These are phyloP conservation scores for Fibroporia radiculosa DNA, from an alignment of 768 basidiomycete species.

Conservation along the genomic window DNA sequence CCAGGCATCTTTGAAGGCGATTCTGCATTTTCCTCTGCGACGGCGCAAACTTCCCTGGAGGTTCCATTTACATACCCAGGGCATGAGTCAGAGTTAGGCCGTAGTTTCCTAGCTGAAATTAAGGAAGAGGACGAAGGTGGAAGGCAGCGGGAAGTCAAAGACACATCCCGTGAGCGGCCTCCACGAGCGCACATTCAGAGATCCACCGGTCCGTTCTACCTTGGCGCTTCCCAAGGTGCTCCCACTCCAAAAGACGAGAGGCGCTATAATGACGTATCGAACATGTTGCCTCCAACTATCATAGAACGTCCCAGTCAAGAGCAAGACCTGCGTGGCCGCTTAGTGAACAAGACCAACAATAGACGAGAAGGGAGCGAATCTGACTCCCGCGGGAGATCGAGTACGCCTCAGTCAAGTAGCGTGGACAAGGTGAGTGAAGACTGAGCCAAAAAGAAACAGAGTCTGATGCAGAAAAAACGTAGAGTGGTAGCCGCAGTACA, in stretches of 20 bases:
- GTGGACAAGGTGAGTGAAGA: no score
- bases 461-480: no score
- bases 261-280: conserved; percentile 13
- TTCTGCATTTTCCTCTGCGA: conserved; percentile 49
- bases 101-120: conserved; percentile 1
- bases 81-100: conserved; percentile 21
- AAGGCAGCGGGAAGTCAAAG: not conserved
- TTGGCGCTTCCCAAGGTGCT: conserved; percentile 55
- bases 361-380: not conserved
- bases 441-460: no score
- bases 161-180: not conserved
- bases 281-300: conserved; percentile 18
- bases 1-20: conserved; percentile 59
- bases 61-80: conserved; percentile 62
- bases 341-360: not conserved
- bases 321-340: conserved; percentile 4
- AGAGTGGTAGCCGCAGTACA: conserved; percentile 11
- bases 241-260: conserved; percentile 45
- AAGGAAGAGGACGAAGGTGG: conserved; percentile 23
- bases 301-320: conserved; percentile 17
- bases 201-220: conserved; percentile 31
- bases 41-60: conserved; percentile 36
- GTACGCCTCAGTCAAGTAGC: not conserved
- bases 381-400: not conserved
- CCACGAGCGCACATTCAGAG: conserved; percentile 2